Conservation (phyloP, 495 filamentous ascomycete genomes). For the Glonium stellatum region DNA sequence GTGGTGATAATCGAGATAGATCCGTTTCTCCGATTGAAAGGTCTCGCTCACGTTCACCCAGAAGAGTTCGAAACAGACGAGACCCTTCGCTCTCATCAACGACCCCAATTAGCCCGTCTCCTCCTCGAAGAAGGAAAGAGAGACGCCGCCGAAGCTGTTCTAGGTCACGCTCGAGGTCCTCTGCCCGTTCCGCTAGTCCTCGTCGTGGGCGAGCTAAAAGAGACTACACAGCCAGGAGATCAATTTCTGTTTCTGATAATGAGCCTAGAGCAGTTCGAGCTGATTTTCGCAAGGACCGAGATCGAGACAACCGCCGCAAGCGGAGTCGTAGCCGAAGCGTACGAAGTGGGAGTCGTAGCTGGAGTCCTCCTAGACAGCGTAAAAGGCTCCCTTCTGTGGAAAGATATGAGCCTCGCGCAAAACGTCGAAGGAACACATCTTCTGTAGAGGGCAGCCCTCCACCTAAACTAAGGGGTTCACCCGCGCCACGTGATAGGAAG, state of each 20-base stretch:
- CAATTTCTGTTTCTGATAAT: constrained; percentile 41
- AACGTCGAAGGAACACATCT: constrained; percentile 15
- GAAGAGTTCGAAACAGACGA: constrained; percentile 43
- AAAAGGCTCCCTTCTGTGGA: constrained; percentile 20
- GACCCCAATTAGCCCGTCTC: constrained; percentile 22
- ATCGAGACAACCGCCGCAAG: constrained; percentile 10
- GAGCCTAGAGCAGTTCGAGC: constrained; percentile 39
- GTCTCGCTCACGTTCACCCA: constrained; percentile 58
- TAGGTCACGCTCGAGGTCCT: constrained; percentile 37
- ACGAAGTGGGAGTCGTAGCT: constrained; percentile 40
- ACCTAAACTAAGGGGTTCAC: background rate
- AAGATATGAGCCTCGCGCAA: constrained; percentile 15
- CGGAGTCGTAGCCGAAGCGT: constrained; percentile 34
- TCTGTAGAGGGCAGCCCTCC: background rate
- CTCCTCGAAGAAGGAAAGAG: constrained; percentile 18
- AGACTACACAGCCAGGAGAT: constrained; percentile 33
- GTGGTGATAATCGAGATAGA: constrained; percentile 15
- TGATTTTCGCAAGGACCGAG: constrained; percentile 43
- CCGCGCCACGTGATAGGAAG: background rate
- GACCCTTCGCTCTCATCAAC: background rate
- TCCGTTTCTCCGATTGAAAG: constrained; percentile 33
- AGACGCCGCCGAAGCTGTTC: constrained; percentile 14
- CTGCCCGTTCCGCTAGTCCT: constrained; percentile 41
- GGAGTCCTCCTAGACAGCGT: background rate
- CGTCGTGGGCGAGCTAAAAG: constrained; percentile 22